A percentile compares a stretch with the other conserved stretches of the same genome.
These are phyloP conservation scores for Penicillium thymicola DNA, from an alignment of 2,329 filamentous ascomycete genomes.

Conservation along the genomic window DNA sequence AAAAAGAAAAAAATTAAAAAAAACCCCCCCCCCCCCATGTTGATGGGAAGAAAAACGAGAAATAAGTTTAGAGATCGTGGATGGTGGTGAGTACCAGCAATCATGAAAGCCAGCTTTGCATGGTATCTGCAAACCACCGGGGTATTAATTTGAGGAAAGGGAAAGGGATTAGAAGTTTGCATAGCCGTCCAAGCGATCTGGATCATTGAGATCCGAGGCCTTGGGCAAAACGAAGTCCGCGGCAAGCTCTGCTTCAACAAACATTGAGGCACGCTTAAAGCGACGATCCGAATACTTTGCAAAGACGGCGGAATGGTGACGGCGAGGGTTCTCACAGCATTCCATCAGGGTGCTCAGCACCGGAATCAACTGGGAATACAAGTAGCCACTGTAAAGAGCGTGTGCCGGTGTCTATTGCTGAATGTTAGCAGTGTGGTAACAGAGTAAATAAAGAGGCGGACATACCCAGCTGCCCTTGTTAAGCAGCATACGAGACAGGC, in stretches of 20 bases:
- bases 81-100: slow-evolving; percentile 10
- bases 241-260: slow-evolving; percentile 71
- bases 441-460: slow-evolving; percentile 18
- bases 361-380: slow-evolving; percentile 74
- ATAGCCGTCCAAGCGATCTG: slow-evolving; percentile 14
- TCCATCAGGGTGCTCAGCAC: slow-evolving; percentile 77
- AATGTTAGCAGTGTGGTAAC: slow-evolving; percentile 17
- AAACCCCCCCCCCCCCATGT: slow-evolving; percentile 10
- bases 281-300: slow-evolving; percentile 88
- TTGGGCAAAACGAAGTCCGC: slow-evolving; percentile 56
- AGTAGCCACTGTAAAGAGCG: slow-evolving; percentile 91
- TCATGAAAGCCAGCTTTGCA: not conserved
- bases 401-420: slow-evolving; percentile 69
- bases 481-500: slow-evolving; percentile 81
- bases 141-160: not conserved
- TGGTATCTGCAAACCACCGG: not conserved
- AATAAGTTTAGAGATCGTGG: slow-evolving; percentile 11
- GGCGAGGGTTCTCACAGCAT: slow-evolving; percentile 75
- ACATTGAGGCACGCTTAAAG: slow-evolving; percentile 79
- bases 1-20: too few relatives aligned
- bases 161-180: slow-evolving; percentile 17
- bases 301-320: slow-evolving; percentile 82
- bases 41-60: slow-evolving; percentile 5
- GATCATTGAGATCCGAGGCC: slow-evolving; percentile 11
- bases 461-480: slow-evolving; percentile 92